Evolutionary conservation across 1,284 basidiomycete species (phyloP).

Genomic region (Leucocoprinus gongylophorus): DNA sequence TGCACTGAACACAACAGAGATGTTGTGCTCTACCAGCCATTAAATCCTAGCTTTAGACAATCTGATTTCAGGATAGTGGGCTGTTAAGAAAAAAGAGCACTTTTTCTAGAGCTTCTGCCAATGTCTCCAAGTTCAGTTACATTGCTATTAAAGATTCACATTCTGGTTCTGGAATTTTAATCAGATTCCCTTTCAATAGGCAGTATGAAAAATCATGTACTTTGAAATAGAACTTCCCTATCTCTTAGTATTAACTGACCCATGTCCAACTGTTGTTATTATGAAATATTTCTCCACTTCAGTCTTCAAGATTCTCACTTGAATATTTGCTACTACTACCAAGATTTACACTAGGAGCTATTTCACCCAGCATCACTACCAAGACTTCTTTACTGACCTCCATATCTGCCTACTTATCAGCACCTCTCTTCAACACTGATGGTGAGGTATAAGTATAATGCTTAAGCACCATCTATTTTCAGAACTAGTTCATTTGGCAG

Average conservation of each 20-base stretch:
- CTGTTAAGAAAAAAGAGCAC: slow-evolving; percentile 58
- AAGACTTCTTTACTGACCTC: slow-evolving; percentile 53
- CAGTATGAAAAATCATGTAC: slow-evolving; percentile 41
- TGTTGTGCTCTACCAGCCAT: slow-evolving; percentile 51
- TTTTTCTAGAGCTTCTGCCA: slow-evolving; percentile 50
- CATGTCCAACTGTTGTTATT: slow-evolving; percentile 53
- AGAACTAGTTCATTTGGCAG: slow-evolving; percentile 61
- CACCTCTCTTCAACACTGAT: slow-evolving; percentile 43
- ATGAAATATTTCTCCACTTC: slow-evolving; percentile 59
- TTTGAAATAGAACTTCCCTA: slow-evolving; percentile 56
- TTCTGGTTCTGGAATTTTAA: slow-evolving; percentile 56
- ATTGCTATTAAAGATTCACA: slow-evolving; percentile 51
- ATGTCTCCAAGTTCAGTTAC: slow-evolving; percentile 52
- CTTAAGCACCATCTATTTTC: slow-evolving; percentile 61
- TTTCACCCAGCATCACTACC: slow-evolving; percentile 54
- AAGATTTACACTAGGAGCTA: slow-evolving; percentile 58
- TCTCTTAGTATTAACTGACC: slow-evolving; percentile 57
- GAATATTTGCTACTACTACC: slow-evolving; percentile 59
- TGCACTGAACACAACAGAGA: slow-evolving; percentile 50
- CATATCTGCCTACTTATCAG: slow-evolving; percentile 49
- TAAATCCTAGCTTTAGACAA: slow-evolving; percentile 52
- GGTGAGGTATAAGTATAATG: slow-evolving; percentile 50
- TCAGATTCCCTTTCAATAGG: slow-evolving; percentile 56
- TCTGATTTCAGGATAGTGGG: slow-evolving; percentile 49
- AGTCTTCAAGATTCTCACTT: slow-evolving; percentile 52